These are phyloP conservation scores for Aspergillus pseudoviridinutans DNA, from an alignment of 2,329 filamentous ascomycete species.

Conservation along the genomic window DNA sequence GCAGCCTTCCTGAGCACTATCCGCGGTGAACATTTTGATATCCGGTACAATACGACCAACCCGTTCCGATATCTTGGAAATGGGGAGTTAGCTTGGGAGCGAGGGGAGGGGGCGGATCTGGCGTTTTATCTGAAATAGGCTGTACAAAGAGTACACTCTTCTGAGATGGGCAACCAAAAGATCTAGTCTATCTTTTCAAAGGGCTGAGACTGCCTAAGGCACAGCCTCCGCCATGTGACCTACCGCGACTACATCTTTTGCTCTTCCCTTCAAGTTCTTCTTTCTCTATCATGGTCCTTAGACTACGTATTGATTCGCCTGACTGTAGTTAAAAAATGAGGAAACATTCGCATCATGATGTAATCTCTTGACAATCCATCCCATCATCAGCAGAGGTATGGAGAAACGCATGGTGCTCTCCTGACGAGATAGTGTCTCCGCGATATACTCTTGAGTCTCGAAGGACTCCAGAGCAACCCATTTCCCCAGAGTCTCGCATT, in stretches of 20 bases:
- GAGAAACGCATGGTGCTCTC: not conserved
- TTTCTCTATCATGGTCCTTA: too few species aligned
- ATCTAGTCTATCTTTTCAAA: too few species aligned
- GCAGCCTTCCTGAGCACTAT: constrained; percentile 8
- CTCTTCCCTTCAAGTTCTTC: not conserved
- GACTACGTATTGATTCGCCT: too few species aligned
- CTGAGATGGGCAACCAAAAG: too few species aligned
- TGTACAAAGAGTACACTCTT: too few species aligned
- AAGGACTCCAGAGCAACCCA: not conserved
- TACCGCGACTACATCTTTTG: too few species aligned
- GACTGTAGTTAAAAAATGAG: too few species aligned
- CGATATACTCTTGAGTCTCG: not conserved
- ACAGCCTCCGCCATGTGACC: too few species aligned
- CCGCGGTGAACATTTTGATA: constrained; percentile 16
- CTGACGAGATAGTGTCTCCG: not conserved
- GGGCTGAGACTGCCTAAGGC: too few species aligned
- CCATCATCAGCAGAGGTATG: not conserved
- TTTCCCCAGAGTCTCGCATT: not conserved
- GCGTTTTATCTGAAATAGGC: constrained; percentile 4
- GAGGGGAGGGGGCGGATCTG: constrained; percentile 5
- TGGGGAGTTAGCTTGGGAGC: constrained; percentile 11
- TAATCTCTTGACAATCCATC: not conserved
- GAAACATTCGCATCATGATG: not conserved
- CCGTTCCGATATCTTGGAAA: constrained; percentile 13
- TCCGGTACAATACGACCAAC: constrained; percentile 10